Conservation (phyloP, 306 rosid species). For the Cucumis hystrix region DNA sequence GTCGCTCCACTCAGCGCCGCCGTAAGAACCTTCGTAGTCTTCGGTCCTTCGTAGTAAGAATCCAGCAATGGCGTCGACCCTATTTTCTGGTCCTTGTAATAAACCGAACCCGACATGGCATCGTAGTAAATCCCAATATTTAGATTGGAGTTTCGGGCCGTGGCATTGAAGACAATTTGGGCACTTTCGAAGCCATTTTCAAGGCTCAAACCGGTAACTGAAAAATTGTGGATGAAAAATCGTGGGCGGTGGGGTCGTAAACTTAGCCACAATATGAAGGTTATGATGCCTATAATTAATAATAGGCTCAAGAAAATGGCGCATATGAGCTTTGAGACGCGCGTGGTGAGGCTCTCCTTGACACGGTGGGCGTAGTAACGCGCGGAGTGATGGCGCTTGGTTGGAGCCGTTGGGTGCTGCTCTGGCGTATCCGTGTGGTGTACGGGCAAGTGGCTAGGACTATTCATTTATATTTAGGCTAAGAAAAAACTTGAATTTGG, state of each 20-base stretch:
- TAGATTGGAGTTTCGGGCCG: constrained; percentile 67
- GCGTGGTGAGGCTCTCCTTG: constrained; percentile 64
- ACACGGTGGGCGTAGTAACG: constrained; percentile 60
- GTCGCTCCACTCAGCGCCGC: constrained; percentile 33
- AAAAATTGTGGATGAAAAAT: constrained; percentile 41
- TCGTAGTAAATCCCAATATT: constrained; percentile 49
- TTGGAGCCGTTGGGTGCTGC: constrained; percentile 20
- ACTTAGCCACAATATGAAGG: constrained; percentile 74
- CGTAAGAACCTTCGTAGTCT: constrained; percentile 32
- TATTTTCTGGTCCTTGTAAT: constrained; percentile 41
- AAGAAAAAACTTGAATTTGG: not conserved
- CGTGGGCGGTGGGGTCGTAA: constrained; percentile 88
- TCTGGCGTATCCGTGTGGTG: constrained; percentile 10
- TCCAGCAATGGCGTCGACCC: constrained; percentile 29
- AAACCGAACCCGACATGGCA: constrained; percentile 38
- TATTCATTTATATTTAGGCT: constrained; percentile 18
- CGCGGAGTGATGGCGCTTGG: constrained; percentile 46
- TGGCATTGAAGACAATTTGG: constrained; percentile 23
- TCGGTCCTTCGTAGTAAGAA: constrained; percentile 53
- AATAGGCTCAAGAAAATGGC: constrained; percentile 47
- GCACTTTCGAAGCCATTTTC: constrained; percentile 33
- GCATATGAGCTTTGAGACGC: constrained; percentile 55
- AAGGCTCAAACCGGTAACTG: constrained; percentile 42
- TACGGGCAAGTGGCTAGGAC: constrained; percentile 24
- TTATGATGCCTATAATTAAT: constrained; percentile 31